Evolutionary conservation across 805 yeast species (phyloP).

Genomic region (Wickerhamomyces hampshirensis): DNA sequence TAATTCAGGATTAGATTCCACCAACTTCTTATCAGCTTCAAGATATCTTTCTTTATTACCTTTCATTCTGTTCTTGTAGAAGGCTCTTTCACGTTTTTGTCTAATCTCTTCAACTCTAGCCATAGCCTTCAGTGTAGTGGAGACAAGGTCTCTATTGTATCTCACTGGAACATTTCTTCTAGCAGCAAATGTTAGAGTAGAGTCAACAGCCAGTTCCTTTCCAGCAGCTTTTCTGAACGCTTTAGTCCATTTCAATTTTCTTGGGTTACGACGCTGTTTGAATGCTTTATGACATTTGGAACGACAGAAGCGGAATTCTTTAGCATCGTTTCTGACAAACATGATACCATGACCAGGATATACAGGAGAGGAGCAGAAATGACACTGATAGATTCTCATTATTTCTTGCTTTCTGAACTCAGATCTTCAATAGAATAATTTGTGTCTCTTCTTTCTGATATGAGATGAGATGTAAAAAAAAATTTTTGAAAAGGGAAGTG

Average conservation of each 20-base stretch:
- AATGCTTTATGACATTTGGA: conserved; percentile 97
- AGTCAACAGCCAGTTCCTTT: conserved; percentile 95
- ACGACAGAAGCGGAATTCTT: conserved; percentile 95
- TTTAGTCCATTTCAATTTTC: conserved; percentile 97
- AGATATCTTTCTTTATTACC: conserved; percentile 88
- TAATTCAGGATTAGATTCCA: conserved; percentile 83
- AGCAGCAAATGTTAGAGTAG: conserved; percentile 92
- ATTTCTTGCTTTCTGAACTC: not conserved
- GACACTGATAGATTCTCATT: conserved; percentile 89
- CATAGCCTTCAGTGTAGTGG: conserved; percentile 94
- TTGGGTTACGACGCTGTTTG: conserved; percentile 97
- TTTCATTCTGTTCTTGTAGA: conserved; percentile 99
- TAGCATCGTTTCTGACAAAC: conserved; percentile 98
- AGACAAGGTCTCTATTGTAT: conserved; percentile 93
- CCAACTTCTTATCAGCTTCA: conserved; percentile 81
- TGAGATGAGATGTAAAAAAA: conserved; percentile 10
- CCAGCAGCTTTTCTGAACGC: conserved; percentile 99
- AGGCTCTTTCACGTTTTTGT: conserved; percentile 93
- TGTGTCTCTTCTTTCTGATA: conserved; percentile 2
- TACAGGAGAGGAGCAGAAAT: conserved; percentile 96
- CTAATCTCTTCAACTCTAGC: conserved; percentile 93
- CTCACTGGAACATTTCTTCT: conserved; percentile 98
- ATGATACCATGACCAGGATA: conserved; percentile 93
- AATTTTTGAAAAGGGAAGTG: conserved; percentile 4
- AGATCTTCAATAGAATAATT: too few species aligned